A percentile compares a stretch with the other conserved stretches of the same genome.
Conservation (phyloP, 2,329 filamentous ascomycete species). For the Achaetomium macrosporum region DNA sequence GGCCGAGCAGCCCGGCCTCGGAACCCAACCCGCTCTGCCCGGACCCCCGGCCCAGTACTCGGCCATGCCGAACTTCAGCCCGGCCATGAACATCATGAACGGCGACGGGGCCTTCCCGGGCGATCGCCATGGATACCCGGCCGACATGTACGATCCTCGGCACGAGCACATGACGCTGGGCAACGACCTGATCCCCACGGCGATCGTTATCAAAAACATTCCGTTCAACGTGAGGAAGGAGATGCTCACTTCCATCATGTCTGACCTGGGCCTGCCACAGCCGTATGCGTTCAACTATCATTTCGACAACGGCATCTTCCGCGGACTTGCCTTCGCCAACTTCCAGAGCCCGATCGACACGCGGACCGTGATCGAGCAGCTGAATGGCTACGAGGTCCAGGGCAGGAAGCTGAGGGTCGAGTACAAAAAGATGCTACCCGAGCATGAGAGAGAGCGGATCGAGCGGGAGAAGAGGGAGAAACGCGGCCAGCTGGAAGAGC, state of each 20-base stretch:
- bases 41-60: slow-evolving; percentile 24
- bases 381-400: slow-evolving; percentile 95
- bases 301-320: slow-evolving; percentile 96
- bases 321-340: slow-evolving; percentile 94
- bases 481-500: slow-evolving; percentile 91
- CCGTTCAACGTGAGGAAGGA: slow-evolving; percentile 98
- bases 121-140: slow-evolving; percentile 23
- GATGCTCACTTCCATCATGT: slow-evolving; percentile 87
- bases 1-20: slow-evolving; percentile 22
- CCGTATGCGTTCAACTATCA: slow-evolving; percentile 99
- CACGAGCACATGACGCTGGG: slow-evolving; percentile 33
- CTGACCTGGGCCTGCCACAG: slow-evolving; percentile 84
- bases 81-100: slow-evolving; percentile 22
- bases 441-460: slow-evolving; percentile 90
- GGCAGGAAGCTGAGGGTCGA: slow-evolving; percentile 92
- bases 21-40: slow-evolving; percentile 22
- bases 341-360: slow-evolving; percentile 96
- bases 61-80: slow-evolving; percentile 17
- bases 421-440: slow-evolving; percentile 98
- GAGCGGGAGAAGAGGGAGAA: slow-evolving; percentile 96
- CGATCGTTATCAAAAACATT: slow-evolving; percentile 99
- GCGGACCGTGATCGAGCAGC: slow-evolving; percentile 79
- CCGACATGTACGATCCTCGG: slow-evolving; percentile 25
- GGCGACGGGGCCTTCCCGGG: slow-evolving; percentile 18
- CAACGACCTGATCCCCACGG: slow-evolving; percentile 93